These are phyloP conservation scores for Arthrobotrys musiformis DNA, from an alignment of 2,329 filamentous ascomycete genomes.

Conservation along the genomic window DNA sequence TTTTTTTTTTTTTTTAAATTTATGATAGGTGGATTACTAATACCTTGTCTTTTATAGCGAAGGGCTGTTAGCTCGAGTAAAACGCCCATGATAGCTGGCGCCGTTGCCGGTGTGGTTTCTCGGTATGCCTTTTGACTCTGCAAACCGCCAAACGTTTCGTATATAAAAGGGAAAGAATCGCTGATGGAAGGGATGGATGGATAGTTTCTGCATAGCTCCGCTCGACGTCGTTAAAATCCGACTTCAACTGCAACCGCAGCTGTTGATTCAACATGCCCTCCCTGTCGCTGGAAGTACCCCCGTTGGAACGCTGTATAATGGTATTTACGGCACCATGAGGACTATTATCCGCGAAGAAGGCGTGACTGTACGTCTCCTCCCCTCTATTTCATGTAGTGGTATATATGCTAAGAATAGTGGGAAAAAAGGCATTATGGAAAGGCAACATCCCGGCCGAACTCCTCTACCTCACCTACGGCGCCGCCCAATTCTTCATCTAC, in stretches of 20 bases:
- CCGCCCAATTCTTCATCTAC: slow-evolving; percentile 90
- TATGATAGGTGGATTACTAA: neutral
- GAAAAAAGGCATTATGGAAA: slow-evolving; percentile 80
- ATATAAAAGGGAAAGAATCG: too few species aligned
- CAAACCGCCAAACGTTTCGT: too few species aligned
- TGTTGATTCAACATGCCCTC: neutral
- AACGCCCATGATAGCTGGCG: slow-evolving; percentile 39
- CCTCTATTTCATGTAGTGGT: neutral
- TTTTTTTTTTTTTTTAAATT: neutral
- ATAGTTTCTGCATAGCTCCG: slow-evolving; percentile 88
- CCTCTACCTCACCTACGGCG: slow-evolving; percentile 91
- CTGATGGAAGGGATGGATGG: neutral
- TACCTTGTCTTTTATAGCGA: neutral
- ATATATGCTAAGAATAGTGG: neutral
- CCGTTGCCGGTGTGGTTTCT: slow-evolving; percentile 32
- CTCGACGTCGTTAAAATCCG: slow-evolving; percentile 99
- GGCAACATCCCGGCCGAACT: slow-evolving; percentile 95
- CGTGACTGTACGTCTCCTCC: slow-evolving; percentile 68
- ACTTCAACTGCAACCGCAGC: slow-evolving; percentile 86
- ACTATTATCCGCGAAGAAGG: slow-evolving; percentile 85
- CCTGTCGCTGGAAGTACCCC: slow-evolving; percentile 68
- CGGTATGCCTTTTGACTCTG: slow-evolving; percentile 21
- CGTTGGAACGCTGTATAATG: slow-evolving; percentile 69
- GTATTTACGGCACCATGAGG: slow-evolving; percentile 78
- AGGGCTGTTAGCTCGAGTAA: slow-evolving; percentile 12